Base-by-base conservation (phyloP, 2,329 filamentous ascomycete species). In the Curvularia verruculosa region DNA sequence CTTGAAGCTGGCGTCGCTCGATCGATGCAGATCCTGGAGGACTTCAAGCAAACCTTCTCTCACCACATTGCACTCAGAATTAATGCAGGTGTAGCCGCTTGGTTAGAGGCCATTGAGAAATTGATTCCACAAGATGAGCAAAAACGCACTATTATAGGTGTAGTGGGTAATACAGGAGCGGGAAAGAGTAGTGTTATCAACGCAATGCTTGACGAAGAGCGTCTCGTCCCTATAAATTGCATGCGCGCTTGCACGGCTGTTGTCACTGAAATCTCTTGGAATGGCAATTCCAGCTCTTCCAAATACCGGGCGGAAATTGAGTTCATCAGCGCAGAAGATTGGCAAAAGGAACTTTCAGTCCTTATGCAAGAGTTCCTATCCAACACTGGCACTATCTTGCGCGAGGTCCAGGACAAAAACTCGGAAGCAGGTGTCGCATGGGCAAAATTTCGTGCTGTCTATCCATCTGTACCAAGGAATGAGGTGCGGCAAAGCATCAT, bases 111-210 rank as follows among this genome's bases (percentile, higher is more conserved):
- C 12, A 80, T 83, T 37, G 70, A 79, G 2, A 74, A 75, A 2
- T 67, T 84, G 0, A 69, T 75, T 26, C 70, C 76, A 2, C 76
- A 78, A 49, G 74, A 77, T 3, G 66, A 67, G 5, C 73, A 72
- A 24, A 80, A 79, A 10, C 74, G 76, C 15, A 78, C 79, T 1
- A 77, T 87, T 0, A 78, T 88, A 18, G 86, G 85, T 5, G 82
- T 89, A 1, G 81, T 86, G 2, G 86, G 86, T 0, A 84, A 82
- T 52, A 88, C 87, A 0, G 85, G 86, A 0, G 82, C 83, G 1
- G 86, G 86, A 0, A 89, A 89, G 65, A 85, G 81, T 19, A 85
- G 83, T 1, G 76, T 88, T 0, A 87, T 89, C 69, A 89, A 88
- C 64, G 85, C 86, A 0, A 66, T 89, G 31, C 76, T 88, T 0